Percentiles rank a stretch among this genome's conserved stretches.
These are phyloP conservation scores for Fibroporia radiculosa DNA, from an alignment of 768 basidiomycete genomes.

Conservation along the genomic window DNA sequence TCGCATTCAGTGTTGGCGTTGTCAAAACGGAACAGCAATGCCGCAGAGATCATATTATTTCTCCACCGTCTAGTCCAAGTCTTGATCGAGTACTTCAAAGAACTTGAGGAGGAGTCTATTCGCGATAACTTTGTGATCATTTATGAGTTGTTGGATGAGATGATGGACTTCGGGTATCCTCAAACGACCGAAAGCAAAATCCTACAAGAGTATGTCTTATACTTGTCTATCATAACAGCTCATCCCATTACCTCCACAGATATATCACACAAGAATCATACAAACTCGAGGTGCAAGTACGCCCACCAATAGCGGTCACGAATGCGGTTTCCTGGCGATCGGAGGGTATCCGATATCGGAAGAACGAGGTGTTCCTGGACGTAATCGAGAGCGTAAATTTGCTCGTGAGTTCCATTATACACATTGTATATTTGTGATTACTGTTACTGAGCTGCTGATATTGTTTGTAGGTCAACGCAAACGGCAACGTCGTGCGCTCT, in stretches of 20 bases:
- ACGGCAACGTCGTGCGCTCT: conserved; percentile 92
- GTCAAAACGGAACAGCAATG: conserved; percentile 93
- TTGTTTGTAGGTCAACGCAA: conserved; percentile 75
- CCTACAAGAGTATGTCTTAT: conserved; percentile 83
- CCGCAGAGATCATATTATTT: conserved; percentile 93
- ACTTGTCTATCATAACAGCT: neutral
- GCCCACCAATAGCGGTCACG: conserved; percentile 94
- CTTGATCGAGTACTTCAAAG: conserved; percentile 97
- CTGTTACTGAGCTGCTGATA: neutral
- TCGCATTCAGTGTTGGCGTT: conserved; percentile 72
- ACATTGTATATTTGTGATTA: neutral
- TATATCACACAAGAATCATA: conserved; percentile 99
- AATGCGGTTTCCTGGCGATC: conserved; percentile 99
- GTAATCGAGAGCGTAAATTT: conserved; percentile 97
- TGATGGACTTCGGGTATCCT: conserved; percentile 99
- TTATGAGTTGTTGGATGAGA: conserved; percentile 97
- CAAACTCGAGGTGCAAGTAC: conserved; percentile 88
- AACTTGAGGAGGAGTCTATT: conserved; percentile 98
- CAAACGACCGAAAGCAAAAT: conserved; percentile 99
- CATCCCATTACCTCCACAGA: conserved; percentile 26
- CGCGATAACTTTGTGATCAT: conserved; percentile 99
- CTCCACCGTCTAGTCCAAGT: conserved; percentile 90
- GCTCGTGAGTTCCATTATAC: conserved; percentile 47
- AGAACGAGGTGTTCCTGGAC: conserved; percentile 99
- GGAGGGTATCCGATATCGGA: conserved; percentile 93